A percentile compares a stretch with the other conserved stretches of the same genome.
phyloP scores from a whole-genome alignment of 352 stramenopile species.

The Peronosclerospora sorghi region DNA sequence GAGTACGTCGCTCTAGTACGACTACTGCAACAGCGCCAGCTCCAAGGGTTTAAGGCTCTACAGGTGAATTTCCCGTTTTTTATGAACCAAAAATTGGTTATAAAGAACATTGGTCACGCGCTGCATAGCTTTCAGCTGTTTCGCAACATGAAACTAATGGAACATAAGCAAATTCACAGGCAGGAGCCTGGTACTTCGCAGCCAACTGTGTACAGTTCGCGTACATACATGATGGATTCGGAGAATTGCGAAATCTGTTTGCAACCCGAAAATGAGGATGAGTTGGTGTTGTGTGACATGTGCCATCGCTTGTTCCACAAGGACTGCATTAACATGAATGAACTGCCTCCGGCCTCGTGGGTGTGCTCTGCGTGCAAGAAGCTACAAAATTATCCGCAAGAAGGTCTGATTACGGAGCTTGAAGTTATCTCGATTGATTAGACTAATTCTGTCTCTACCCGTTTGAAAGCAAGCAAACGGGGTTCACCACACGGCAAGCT shows the following conservation, averaged over 20 bases:
- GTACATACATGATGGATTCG: conserved; percentile 64
- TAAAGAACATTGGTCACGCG: conserved; percentile 78
- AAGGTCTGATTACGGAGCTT: conserved; percentile 37
- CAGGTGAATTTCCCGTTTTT: conserved; percentile 74
- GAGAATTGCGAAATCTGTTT: conserved; percentile 61
- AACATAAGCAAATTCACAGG: conserved; percentile 61
- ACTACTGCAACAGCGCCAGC: conserved; percentile 61
- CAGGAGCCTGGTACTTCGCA: conserved; percentile 44
- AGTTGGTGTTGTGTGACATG: conserved; percentile 70
- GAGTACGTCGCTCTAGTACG: conserved; percentile 59
- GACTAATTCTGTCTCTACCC: conserved; percentile 6
- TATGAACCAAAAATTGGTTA: conserved; percentile 62
- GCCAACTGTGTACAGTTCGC: conserved; percentile 50
- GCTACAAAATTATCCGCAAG: conserved; percentile 46
- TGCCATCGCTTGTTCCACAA: conserved; percentile 80
- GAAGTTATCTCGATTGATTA: conserved; percentile 68
- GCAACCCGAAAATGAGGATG: conserved; percentile 44
- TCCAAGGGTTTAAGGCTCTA: conserved; percentile 73
- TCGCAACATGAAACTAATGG: conserved; percentile 74
- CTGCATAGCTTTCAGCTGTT: conserved; percentile 74
- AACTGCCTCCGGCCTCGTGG: conserved; percentile 68
- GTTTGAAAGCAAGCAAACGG: conserved; percentile 22
- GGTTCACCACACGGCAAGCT: conserved; percentile 9
- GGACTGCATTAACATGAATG: conserved; percentile 68
- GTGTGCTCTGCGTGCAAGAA: conserved; percentile 66